These are phyloP conservation scores for Auricularia auricula-judae DNA, from an alignment of 768 basidiomycete genomes.

Conservation along the genomic window DNA sequence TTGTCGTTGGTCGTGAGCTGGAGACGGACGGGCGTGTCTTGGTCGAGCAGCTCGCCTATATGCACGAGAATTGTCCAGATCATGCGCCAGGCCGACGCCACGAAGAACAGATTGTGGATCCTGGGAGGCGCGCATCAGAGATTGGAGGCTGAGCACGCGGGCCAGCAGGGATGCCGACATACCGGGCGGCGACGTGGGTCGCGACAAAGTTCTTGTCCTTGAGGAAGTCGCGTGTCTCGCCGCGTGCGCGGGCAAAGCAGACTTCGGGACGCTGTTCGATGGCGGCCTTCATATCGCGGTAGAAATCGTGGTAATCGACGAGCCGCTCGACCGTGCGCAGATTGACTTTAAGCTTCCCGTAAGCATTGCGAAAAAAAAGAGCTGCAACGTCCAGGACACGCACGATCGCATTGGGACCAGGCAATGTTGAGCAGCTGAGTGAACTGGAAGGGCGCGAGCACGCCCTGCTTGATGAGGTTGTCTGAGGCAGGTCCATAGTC, in stretches of 20 bases:
- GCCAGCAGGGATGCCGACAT: conserved; percentile 2
- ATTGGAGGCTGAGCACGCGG: neutral
- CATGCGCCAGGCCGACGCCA: conserved; percentile 75
- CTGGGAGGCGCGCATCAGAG: conserved; percentile 25
- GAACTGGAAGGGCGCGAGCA: conserved; percentile 54
- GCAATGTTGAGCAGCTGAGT: conserved; percentile 56
- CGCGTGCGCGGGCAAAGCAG: conserved; percentile 16
- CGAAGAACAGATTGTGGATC: conserved; percentile 72
- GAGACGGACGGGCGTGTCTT: conserved; percentile 38
- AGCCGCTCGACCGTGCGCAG: conserved; percentile 46
- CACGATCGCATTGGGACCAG: conserved; percentile 64
- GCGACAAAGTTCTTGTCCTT: conserved; percentile 42
- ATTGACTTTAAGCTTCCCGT: conserved; percentile 41
- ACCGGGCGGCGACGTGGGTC: conserved; percentile 50
- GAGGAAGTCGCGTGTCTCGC: conserved; percentile 11
- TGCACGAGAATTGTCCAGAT: conserved; percentile 47
- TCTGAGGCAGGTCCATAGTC: conserved; percentile 29
- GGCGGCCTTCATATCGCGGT: conserved; percentile 43
- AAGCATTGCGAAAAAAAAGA: conserved; percentile 1
- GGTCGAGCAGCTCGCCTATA: conserved; percentile 42
- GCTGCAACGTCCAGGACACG: conserved; percentile 8
- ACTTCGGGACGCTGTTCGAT: conserved; percentile 34
- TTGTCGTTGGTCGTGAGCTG: conserved; percentile 41
- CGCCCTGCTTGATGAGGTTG: conserved; percentile 26
- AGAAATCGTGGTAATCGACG: conserved; percentile 55